Conservation (phyloP, 768 basidiomycete species). For the Leccinum rimulosum region DNA sequence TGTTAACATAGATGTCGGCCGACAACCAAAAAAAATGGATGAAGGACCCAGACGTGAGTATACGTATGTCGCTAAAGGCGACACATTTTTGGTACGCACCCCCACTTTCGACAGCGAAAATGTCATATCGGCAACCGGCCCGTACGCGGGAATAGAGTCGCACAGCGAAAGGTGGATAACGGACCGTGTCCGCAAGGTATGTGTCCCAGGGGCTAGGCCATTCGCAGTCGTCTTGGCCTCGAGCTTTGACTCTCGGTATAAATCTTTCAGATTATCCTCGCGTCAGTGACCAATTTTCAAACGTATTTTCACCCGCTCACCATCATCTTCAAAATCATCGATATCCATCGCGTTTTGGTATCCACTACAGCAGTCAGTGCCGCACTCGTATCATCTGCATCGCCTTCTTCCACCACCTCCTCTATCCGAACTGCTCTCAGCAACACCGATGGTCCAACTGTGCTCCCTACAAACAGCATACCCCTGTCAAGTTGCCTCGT, state of each 20-base stretch:
- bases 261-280: slow-evolving; percentile 38
- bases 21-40: too few species aligned
- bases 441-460: slow-evolving; percentile 77
- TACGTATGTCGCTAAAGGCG: neutral
- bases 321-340: slow-evolving; percentile 79
- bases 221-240: slow-evolving; percentile 37
- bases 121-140: slow-evolving; percentile 72
- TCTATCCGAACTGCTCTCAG: slow-evolving; percentile 64
- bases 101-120: slow-evolving; percentile 73
- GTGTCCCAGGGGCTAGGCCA: slow-evolving; percentile 31
- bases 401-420: slow-evolving; percentile 51
- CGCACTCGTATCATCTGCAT: slow-evolving; percentile 39
- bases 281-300: neutral
- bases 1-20: slow-evolving; percentile 32
- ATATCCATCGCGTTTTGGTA: slow-evolving; percentile 59
- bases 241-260: slow-evolving; percentile 50
- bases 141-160: slow-evolving; percentile 72
- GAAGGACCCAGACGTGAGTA: slow-evolving; percentile 12
- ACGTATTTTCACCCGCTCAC: slow-evolving; percentile 25
- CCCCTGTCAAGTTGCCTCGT: slow-evolving; percentile 49
- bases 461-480: slow-evolving; percentile 75
- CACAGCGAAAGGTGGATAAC: slow-evolving; percentile 69
- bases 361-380: slow-evolving; percentile 51
- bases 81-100: slow-evolving; percentile 40
- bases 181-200: slow-evolving; percentile 41